Evolutionary conservation across 176 grass and related monocot species (phyloP).

Genomic region (Oryza brachyantha): DNA sequence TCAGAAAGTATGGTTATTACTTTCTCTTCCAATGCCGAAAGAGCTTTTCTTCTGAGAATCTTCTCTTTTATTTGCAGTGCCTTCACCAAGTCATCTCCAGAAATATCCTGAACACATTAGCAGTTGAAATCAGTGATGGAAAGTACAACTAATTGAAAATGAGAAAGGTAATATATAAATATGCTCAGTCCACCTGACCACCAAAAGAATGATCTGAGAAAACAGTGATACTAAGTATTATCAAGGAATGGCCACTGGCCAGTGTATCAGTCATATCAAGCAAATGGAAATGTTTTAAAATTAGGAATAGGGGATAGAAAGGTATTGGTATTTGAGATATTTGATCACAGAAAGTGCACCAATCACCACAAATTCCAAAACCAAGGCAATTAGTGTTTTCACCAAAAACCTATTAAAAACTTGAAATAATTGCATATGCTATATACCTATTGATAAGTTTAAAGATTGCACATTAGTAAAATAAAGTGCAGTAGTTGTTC

Average conservation of each 20-base stretch:
- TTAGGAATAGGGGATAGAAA: background rate
- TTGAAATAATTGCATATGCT: background rate
- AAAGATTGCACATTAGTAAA: constrained; percentile 21
- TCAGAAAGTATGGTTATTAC: constrained; percentile 84
- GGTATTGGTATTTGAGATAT: background rate
- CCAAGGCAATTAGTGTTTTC: background rate
- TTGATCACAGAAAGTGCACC: constrained; percentile 15
- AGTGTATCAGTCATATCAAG: constrained; percentile 1
- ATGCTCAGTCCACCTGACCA: background rate
- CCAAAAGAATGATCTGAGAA: constrained; percentile 14
- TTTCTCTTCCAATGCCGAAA: constrained; percentile 85
- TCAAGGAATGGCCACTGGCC: background rate
- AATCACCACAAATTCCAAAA: background rate
- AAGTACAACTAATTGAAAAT: background rate
- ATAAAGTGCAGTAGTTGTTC: constrained; percentile 36
- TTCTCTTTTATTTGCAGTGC: constrained; percentile 93
- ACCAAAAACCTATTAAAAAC: constrained; percentile 21
- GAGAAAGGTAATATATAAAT: constrained; percentile 20
- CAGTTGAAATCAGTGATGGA: constrained; percentile 24
- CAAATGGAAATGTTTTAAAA: constrained; percentile 3
- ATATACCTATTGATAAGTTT: background rate
- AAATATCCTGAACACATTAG: constrained; percentile 74
- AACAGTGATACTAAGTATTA: constrained; percentile 7
- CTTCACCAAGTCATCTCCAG: constrained; percentile 86
- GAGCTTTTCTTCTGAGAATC: constrained; percentile 84